Evolutionary conservation across 1,284 basidiomycete genomes (phyloP), one percentile per base, ranked within the genome.

Genomic region (Tilletia walkeri): DNA sequence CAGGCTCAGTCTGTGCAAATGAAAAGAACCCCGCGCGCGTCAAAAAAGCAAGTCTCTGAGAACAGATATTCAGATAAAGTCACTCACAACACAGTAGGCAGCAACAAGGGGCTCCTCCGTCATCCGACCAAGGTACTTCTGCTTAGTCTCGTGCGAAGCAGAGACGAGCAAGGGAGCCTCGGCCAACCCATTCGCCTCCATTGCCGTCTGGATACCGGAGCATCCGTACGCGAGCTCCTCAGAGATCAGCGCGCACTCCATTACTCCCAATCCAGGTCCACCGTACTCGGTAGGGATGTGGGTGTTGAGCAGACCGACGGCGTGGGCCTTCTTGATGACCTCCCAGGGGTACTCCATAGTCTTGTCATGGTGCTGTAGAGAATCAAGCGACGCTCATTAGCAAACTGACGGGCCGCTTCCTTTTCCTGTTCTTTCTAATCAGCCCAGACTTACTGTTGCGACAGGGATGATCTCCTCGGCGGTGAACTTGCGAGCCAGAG

Each of bases 41-140:
- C 41, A 34, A 67, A 47, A 68, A 50, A 48, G 45, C 49, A 10
- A 7, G 9, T 4, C 39, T 65, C n/a, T 65, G 67, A 20, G 59
- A 67, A 12, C 6, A 49, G 36, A 24, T 20, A n/a, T 45, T 14
- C 18, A n/a, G 16, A n/a, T 67, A n/a, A 34, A 6, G 7, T n/a
- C 10, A 80, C 78, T 38, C 59, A 63, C 59, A 30, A 86, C 86
- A 72, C 86, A 86, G 79, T 88, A 88, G 1, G 87, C 85, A 16
- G 86, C 86, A 72, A 88, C 86, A 14, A 88, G 78, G 0, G 87
- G 87, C 77, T 86, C 87, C 73, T 88, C 87, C 0, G 85, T 86
- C 85, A 88, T 86, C n/a, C 87, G 82, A 0, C 87, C 86, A n/a
- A 88, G 83, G 78, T 87, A 88, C 81, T 87, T 88, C 68, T 75